Evolutionary conservation across 306 rosid genomes (phyloP).

Genomic region (Medicago ruthenica): DNA sequence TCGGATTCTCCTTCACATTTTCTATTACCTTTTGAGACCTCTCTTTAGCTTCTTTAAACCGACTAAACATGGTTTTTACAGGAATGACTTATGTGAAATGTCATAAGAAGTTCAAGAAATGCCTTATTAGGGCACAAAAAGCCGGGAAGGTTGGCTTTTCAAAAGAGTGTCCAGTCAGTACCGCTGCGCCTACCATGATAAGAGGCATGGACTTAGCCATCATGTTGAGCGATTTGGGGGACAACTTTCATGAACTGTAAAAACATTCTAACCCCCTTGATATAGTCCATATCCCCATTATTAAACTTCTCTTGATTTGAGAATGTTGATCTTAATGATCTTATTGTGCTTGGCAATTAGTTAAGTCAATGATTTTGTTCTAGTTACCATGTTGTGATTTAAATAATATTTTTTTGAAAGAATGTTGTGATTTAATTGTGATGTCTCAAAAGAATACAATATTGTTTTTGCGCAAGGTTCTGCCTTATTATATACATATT

Average conservation of each 20-base stretch:
- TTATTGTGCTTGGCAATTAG: not conserved
- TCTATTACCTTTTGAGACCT: not conserved
- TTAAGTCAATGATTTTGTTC: not conserved
- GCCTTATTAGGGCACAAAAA: constrained; percentile 60
- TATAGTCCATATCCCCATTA: not conserved
- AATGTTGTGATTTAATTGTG: not conserved
- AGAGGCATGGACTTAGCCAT: constrained; percentile 89
- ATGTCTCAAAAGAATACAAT: not conserved
- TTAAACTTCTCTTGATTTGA: constrained; percentile 5
- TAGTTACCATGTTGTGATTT: constrained; percentile 1
- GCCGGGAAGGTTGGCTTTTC: constrained; percentile 86
- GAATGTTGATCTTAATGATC: constrained; percentile 27
- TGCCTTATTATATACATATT: not conserved
- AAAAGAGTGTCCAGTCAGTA: constrained; percentile 56
- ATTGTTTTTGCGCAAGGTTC: not conserved
- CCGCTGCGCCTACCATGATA: constrained; percentile 72
- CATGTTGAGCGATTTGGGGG: constrained; percentile 68
- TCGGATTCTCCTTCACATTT: not conserved
- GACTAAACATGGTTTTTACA: constrained; percentile 31
- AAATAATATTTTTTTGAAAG: not conserved
- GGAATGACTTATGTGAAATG: constrained; percentile 74
- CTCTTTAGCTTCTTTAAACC: not conserved
- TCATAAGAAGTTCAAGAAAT: constrained; percentile 67
- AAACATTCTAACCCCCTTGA: not conserved
- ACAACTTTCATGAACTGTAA: not conserved